Conservation (phyloP, 129 eudicot species). For the Deinandra increscens region DNA sequence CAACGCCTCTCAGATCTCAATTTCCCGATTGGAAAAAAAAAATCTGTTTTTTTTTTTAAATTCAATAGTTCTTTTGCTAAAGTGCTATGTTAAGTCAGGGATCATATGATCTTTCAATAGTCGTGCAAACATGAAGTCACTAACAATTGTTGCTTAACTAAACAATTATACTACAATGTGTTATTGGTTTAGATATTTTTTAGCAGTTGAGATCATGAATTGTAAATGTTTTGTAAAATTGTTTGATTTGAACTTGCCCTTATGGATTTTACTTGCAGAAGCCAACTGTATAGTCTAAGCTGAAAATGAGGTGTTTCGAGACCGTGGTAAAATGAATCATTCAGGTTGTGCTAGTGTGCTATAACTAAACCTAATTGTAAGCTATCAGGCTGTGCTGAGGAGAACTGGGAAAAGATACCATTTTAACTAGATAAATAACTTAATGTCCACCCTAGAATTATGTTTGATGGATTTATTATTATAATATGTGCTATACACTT, state of each 20-base stretch:
- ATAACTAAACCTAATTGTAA: neutral
- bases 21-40: neutral
- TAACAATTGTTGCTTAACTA: neutral
- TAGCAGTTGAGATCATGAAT: slow-evolving; percentile 1
- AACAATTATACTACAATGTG: neutral
- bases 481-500: neutral
- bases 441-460: no score
- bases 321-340: neutral
- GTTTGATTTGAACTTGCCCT: neutral
- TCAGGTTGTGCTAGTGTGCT: no score
- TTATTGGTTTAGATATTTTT: neutral
- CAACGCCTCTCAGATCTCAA: slow-evolving; percentile 18
- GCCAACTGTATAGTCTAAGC: neutral
- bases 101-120: neutral
- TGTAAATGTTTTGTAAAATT: neutral
- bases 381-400: neutral
- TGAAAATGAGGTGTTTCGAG: neutral
- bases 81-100: neutral
- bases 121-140: neutral
- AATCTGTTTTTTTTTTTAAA: neutral
- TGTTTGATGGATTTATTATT: neutral
- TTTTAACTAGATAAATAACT: neutral
- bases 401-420: neutral
- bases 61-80: neutral
- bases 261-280: neutral